phyloP scores from a whole-genome alignment of 1,139 yeast species.

The Yarrowia galli region DNA sequence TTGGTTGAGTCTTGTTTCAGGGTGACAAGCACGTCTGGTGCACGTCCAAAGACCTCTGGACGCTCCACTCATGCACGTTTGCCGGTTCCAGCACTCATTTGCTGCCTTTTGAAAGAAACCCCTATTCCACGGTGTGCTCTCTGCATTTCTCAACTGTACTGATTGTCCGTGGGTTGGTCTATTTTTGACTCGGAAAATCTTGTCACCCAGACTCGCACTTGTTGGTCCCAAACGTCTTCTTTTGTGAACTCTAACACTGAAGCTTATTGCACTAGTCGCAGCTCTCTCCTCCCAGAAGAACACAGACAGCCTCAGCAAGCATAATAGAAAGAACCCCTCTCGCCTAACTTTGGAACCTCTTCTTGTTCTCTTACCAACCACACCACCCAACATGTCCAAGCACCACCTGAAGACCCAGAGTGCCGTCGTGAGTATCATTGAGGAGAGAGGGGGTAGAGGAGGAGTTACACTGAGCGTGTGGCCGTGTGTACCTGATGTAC shows the following conservation, averaged over 20 bases:
- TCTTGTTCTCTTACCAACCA: background rate
- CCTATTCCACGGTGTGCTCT: constrained; percentile 2
- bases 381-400: constrained; percentile 32
- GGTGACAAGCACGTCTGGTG: background rate
- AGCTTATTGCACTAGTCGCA: background rate
- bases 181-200: background rate
- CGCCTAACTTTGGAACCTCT: background rate
- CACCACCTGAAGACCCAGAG: constrained; percentile 48
- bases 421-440: constrained; percentile 48
- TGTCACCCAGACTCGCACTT: too few species aligned
- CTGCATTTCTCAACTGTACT: too few species aligned
- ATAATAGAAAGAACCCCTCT: constrained; percentile 15
- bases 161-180: too few species aligned
- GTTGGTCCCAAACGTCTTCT: background rate
- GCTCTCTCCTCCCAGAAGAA: background rate
- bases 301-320: constrained; percentile 8
- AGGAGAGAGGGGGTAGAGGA: background rate
- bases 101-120: background rate
- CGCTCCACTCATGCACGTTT: constrained; percentile 1
- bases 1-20: background rate
- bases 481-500: background rate
- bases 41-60: background rate
- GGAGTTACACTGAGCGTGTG: too few species aligned
- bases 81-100: background rate
- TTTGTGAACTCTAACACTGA: background rate